These are phyloP conservation scores for Acrasis kona DNA, from an alignment of 78 protist genomes.

Conservation along the genomic window DNA sequence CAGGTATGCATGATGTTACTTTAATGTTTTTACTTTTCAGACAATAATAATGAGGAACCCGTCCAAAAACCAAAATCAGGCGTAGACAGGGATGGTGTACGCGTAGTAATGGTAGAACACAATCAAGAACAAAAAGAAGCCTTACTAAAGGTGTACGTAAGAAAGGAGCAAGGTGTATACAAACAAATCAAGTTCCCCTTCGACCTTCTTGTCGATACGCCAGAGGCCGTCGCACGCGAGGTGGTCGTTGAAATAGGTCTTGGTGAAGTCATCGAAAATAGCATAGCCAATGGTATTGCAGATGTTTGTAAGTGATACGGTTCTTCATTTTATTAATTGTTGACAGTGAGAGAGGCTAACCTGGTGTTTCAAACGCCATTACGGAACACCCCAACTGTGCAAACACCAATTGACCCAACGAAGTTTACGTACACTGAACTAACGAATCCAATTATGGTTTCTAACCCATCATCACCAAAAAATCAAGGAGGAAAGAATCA, in stretches of 20 bases:
- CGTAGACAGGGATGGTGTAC: not conserved
- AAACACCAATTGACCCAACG: too few species aligned
- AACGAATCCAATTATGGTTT: too few species aligned
- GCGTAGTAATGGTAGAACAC: not conserved
- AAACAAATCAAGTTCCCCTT: slow-evolving; percentile 23
- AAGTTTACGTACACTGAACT: too few species aligned
- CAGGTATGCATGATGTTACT: not conserved
- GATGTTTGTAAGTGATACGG: too few species aligned
- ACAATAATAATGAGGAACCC: not conserved
- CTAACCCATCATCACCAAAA: too few species aligned
- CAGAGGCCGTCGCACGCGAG: slow-evolving; percentile 28
- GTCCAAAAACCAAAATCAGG: not conserved
- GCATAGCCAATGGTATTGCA: too few species aligned
- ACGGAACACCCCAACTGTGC: too few species aligned
- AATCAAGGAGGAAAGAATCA: too few species aligned
- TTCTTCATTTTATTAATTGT: too few species aligned
- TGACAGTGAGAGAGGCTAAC: too few species aligned
- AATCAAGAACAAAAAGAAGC: not conserved
- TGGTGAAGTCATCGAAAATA: not conserved
- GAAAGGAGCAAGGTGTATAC: not conserved
- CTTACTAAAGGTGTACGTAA: not conserved
- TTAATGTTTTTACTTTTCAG: not conserved
- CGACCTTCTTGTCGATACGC: slow-evolving; percentile 10
- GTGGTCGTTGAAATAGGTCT: slow-evolving; percentile 5
- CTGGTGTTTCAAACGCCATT: too few species aligned